Evolutionary conservation across 768 basidiomycete genomes (phyloP).

Genomic region (Fibroporia radiculosa): DNA sequence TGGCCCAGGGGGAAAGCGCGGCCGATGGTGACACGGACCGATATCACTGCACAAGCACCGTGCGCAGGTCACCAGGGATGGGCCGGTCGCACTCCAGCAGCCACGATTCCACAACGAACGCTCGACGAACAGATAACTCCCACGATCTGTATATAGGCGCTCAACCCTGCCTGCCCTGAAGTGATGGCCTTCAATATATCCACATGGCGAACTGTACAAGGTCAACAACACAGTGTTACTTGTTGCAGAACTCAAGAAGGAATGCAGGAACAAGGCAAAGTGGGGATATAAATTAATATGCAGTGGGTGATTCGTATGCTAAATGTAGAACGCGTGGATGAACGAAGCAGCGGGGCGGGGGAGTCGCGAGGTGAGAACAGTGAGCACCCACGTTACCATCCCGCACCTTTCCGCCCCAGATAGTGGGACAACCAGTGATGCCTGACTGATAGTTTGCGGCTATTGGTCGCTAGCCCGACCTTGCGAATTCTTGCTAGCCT

Average conservation of each 20-base stretch:
- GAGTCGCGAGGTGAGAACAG: background rate
- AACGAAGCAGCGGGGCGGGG: background rate
- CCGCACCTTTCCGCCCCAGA: slow-evolving; percentile 9
- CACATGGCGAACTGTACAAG: no score
- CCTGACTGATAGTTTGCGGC: slow-evolving; percentile 11
- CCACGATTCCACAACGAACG: background rate
- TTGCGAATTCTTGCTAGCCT: slow-evolving; percentile 20
- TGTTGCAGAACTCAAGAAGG: no score
- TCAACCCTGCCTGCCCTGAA: background rate
- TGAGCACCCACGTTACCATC: background rate
- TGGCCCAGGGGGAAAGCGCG: background rate
- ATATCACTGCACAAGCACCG: background rate
- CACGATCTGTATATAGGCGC: background rate
- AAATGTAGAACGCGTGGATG: background rate
- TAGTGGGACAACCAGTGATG: slow-evolving; percentile 15
- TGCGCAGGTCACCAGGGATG: background rate
- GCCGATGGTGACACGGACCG: background rate
- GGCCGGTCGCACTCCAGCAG: background rate
- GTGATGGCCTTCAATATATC: background rate
- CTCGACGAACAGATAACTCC: background rate
- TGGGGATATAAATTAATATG: slow-evolving; percentile 1
- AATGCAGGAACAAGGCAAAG: background rate
- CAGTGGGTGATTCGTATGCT: background rate
- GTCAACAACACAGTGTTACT: no score
- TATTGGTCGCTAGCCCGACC: slow-evolving; percentile 19